These are phyloP conservation scores for Cichorium intybus DNA, from an alignment of 140 eudicot species.

Conservation along the genomic window DNA sequence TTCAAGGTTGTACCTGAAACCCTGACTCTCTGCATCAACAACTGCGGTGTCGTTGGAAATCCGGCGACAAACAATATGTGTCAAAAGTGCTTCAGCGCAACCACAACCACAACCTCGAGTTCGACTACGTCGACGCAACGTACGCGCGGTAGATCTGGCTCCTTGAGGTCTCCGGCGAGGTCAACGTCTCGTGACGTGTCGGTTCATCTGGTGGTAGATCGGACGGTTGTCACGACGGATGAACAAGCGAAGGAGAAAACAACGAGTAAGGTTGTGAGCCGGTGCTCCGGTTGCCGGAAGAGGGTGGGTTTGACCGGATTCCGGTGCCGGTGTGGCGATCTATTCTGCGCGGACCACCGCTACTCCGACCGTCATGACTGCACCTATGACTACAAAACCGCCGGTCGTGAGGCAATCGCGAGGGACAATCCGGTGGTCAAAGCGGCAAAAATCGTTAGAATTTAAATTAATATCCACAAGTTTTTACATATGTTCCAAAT, in stretches of 20 bases:
- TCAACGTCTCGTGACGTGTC: constrained; percentile 21
- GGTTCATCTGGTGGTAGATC: constrained; percentile 37
- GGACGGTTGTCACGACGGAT: constrained; percentile 14
- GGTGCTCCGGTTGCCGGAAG: constrained; percentile 74
- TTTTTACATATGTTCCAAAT: background rate
- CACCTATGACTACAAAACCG: constrained; percentile 67
- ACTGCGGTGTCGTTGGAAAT: constrained; percentile 64
- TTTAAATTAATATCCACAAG: constrained; percentile 27
- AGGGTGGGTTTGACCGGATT: constrained; percentile 79
- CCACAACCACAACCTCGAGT: constrained; percentile 41
- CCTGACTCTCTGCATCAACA: constrained; percentile 51
- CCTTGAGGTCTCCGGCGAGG: constrained; percentile 42
- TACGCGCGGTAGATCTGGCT: constrained; percentile 46
- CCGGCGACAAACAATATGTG: constrained; percentile 57
- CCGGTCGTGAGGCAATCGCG: constrained; percentile 73
- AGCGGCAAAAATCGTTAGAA: constrained; percentile 72
- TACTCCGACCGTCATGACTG: constrained; percentile 92
- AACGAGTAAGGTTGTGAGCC: constrained; percentile 48
- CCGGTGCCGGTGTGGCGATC: constrained; percentile 82
- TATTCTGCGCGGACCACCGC: constrained; percentile 74
- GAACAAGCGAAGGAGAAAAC: constrained; percentile 14
- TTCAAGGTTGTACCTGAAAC: constrained; percentile 66
- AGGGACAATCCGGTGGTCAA: constrained; percentile 94
- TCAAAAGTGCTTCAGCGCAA: constrained; percentile 52
- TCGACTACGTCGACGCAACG: constrained; percentile 24